A percentile compares a stretch with the other conserved stretches of the same genome.
phyloP scores from a whole-genome alignment of 148 eudicot genomes.

The Suaeda aralocaspica region DNA sequence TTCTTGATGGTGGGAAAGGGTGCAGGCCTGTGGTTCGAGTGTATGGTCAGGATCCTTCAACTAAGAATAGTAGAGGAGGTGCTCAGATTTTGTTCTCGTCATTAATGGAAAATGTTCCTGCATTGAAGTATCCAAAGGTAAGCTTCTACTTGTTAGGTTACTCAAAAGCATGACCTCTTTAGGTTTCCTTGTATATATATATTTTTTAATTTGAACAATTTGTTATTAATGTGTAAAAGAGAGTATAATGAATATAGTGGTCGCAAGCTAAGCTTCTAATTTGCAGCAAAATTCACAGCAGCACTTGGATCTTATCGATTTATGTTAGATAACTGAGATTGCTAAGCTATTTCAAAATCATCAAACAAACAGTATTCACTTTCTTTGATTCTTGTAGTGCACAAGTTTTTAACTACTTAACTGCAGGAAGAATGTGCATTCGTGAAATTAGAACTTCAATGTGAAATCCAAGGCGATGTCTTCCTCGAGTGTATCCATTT shows the following conservation, averaged over 20 bases:
- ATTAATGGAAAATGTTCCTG: constrained; percentile 29
- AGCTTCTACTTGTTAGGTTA: not conserved
- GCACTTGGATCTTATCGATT: too few species aligned
- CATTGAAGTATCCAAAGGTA: constrained; percentile 47
- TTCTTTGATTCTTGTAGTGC: not conserved
- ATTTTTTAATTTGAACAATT: too few species aligned
- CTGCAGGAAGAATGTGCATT: constrained; percentile 59
- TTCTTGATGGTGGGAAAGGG: constrained; percentile 45
- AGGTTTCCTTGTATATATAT: too few species aligned
- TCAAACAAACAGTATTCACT: not conserved
- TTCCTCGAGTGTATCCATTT: constrained; percentile 63
- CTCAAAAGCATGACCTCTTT: too few species aligned
- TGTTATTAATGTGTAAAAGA: too few species aligned
- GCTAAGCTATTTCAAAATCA: too few species aligned
- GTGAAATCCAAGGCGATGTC: constrained; percentile 56
- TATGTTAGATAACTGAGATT: too few species aligned
- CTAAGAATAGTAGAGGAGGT: constrained; percentile 25
- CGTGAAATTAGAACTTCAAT: constrained; percentile 47
- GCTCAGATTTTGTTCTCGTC: constrained; percentile 45
- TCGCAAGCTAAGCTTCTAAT: too few species aligned
- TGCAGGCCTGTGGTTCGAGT: constrained; percentile 59
- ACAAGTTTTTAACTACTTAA: constrained; percentile 2
- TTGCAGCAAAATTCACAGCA: too few species aligned
- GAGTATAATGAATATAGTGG: too few species aligned
- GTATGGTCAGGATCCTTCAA: constrained; percentile 48